Evolutionary conservation across 2,329 filamentous ascomycete species (phyloP).

Genomic region (Ophiostoma himal-ulmi): DNA sequence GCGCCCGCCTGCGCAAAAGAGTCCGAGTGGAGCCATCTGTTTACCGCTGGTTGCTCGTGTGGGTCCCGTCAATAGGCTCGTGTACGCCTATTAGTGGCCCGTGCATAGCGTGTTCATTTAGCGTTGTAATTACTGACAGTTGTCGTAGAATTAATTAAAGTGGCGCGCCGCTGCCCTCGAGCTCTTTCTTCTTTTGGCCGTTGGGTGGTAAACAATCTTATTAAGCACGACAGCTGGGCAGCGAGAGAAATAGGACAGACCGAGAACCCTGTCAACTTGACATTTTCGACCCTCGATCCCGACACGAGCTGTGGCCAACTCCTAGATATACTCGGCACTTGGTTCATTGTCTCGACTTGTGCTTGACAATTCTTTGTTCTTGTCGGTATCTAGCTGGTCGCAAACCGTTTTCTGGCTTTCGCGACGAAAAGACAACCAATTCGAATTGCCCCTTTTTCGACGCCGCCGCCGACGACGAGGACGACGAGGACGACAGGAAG

Average conservation of each 20-base stretch:
- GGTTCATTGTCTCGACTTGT: not conserved
- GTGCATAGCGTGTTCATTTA: slow-evolving; percentile 3
- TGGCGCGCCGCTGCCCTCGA: not conserved
- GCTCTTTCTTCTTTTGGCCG: slow-evolving; percentile 1
- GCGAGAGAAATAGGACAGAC: not conserved
- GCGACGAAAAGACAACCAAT: not conserved
- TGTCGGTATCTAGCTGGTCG: not conserved
- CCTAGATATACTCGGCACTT: not conserved
- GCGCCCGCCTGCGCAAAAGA: not conserved
- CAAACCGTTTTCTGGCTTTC: not conserved
- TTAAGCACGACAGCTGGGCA: not conserved
- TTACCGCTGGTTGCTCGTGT: slow-evolving; percentile 6
- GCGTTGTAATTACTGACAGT: not conserved
- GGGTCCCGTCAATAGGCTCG: not conserved
- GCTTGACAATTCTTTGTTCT: not conserved
- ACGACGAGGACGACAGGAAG: not conserved
- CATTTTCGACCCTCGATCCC: not conserved
- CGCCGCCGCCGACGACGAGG: not conserved
- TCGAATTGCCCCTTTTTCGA: not conserved
- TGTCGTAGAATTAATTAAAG: not conserved
- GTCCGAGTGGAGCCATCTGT: not conserved
- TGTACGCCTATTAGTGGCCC: not conserved
- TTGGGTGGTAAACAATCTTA: not conserved
- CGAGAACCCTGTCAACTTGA: not conserved
- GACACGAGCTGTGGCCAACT: not conserved